These are phyloP conservation scores for Phaeotremella skinneri DNA, from an alignment of 768 basidiomycete species.

Conservation along the genomic window DNA sequence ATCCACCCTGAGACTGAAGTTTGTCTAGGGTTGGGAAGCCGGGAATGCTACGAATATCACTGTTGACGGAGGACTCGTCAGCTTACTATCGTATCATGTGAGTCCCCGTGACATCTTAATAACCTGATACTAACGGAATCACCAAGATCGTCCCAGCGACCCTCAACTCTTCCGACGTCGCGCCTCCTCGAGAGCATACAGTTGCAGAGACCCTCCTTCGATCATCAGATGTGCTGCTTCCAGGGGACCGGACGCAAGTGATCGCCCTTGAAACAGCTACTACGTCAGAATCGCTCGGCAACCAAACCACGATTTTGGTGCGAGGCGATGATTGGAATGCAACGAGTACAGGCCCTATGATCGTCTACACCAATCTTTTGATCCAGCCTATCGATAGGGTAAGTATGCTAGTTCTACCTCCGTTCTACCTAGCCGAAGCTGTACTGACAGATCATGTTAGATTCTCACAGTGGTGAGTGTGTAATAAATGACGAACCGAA, in stretches of 20 bases:
- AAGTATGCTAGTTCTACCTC: constrained; percentile 5
- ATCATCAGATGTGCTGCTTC: constrained; percentile 15
- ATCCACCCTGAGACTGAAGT: neutral
- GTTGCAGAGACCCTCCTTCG: constrained; percentile 30
- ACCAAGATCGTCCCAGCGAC: constrained; percentile 25
- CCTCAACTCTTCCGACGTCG: constrained; percentile 27
- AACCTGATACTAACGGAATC: neutral
- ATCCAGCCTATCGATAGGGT: constrained; percentile 36
- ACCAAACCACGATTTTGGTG: constrained; percentile 22
- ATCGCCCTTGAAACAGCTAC: constrained; percentile 30
- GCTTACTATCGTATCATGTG: constrained; percentile 30
- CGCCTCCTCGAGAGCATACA: constrained; percentile 31
- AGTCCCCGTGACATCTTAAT: neutral
- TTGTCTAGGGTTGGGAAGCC: constrained; percentile 18
- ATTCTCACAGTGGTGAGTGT: constrained; percentile 9
- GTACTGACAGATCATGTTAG: constrained; percentile 1
- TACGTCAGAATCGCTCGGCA: neutral
- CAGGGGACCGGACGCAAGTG: constrained; percentile 33
- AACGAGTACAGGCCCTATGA: constrained; percentile 14
- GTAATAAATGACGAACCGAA: neutral
- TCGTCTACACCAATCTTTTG: constrained; percentile 22
- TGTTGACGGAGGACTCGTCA: constrained; percentile 17
- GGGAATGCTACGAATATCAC: constrained; percentile 8
- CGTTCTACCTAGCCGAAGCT: neutral
- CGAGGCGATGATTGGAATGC: constrained; percentile 36